These are phyloP conservation scores for Chernovozyma aurita DNA, from an alignment of 1,139 yeast genomes.

Conservation along the genomic window DNA sequence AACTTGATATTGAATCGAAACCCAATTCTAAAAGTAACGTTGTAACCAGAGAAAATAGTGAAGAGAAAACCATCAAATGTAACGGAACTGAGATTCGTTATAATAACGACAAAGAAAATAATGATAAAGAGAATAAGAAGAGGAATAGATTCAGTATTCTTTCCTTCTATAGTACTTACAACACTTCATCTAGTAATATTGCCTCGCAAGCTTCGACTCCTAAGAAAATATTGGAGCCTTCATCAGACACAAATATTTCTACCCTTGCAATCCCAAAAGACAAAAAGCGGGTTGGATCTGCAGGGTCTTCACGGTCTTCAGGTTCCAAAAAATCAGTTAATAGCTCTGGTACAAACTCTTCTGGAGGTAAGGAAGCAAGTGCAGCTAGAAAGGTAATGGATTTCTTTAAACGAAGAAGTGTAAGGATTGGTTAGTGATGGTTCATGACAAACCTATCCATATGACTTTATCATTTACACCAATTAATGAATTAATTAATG, in stretches of 20 bases:
- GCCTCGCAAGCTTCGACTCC: conserved; percentile 11
- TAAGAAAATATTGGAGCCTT: conserved; percentile 40
- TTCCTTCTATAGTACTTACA: conserved; percentile 44
- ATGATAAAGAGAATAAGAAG: conserved; percentile 34
- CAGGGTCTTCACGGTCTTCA: conserved; percentile 12
- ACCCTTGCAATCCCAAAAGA: conserved; percentile 5
- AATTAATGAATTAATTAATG: too few species aligned
- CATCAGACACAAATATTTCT: conserved; percentile 26
- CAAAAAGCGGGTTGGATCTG: conserved; percentile 14
- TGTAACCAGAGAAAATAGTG: background rate
- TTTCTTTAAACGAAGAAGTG: conserved; percentile 75
- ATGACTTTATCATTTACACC: too few species aligned
- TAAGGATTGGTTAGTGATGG: conserved; percentile 27
- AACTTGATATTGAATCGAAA: background rate
- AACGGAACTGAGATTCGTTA: background rate
- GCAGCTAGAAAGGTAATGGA: conserved; percentile 79
- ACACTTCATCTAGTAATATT: conserved; percentile 19
- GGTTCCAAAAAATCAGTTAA: conserved; percentile 12
- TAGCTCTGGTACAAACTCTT: conserved; percentile 1
- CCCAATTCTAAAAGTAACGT: too few species aligned
- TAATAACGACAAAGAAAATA: conserved; percentile 7
- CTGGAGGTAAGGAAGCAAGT: conserved; percentile 50
- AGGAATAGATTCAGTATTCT: conserved; percentile 50
- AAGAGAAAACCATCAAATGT: too few species aligned
- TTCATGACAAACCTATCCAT: background rate